A percentile compares a stretch with the other conserved stretches of the same genome.
These are phyloP conservation scores for Phytophthora megakarya DNA, from an alignment of 352 stramenopile species.

Conservation along the genomic window DNA sequence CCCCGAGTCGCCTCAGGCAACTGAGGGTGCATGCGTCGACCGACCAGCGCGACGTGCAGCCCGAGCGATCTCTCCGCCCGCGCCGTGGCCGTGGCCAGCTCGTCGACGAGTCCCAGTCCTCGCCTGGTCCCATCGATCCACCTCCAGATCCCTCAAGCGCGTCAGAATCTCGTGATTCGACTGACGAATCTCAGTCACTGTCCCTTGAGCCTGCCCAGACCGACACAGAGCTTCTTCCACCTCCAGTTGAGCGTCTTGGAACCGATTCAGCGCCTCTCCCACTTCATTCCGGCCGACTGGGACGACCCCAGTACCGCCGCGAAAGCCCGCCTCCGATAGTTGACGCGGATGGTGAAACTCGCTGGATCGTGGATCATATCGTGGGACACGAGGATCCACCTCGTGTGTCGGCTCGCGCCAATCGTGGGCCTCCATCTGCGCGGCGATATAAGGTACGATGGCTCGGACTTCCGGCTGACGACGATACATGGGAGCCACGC, in stretches of 20 bases:
- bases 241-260: not conserved
- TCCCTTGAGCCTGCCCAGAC: too few species aligned
- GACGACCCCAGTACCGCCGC: not conserved
- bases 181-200: too few species aligned
- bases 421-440: not conserved
- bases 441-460: slow-evolving; percentile 1
- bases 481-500: slow-evolving; percentile 16
- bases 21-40: too few species aligned
- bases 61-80: too few species aligned
- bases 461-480: slow-evolving; percentile 1
- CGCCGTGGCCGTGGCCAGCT: too few species aligned
- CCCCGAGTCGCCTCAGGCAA: too few species aligned
- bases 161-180: too few species aligned
- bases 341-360: slow-evolving; percentile 2
- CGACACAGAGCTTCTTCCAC: not conserved
- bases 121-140: too few species aligned
- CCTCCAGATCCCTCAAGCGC: too few species aligned
- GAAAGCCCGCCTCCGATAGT: not conserved
- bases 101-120: too few species aligned
- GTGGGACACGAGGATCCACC: slow-evolving; percentile 12
- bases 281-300: not conserved
- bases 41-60: too few species aligned
- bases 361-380: slow-evolving; percentile 20
- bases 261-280: not conserved
- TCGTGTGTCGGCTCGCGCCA: not conserved